These are phyloP conservation scores for Venturiaceae sp. DNA, from an alignment of 2,329 filamentous ascomycete species.

Conservation along the genomic window DNA sequence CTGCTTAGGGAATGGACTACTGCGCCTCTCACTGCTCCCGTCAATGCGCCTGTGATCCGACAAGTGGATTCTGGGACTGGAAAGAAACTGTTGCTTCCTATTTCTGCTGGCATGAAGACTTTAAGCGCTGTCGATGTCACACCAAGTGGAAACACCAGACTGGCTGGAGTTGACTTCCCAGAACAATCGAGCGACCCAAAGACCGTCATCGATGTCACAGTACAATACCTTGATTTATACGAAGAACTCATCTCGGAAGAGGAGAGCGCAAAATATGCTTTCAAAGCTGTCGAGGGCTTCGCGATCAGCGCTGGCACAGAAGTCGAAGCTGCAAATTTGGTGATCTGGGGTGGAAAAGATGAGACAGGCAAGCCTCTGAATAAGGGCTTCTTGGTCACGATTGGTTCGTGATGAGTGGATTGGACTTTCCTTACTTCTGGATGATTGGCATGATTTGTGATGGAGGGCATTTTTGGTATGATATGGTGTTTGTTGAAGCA, in stretches of 20 bases:
- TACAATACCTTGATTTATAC: slow-evolving; percentile 3
- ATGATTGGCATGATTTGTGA: not conserved
- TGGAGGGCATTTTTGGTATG: not conserved
- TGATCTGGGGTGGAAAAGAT: slow-evolving; percentile 45
- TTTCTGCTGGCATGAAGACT: not conserved
- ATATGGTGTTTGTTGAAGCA: not conserved
- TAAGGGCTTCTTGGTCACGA: slow-evolving; percentile 34
- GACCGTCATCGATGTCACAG: slow-evolving; percentile 30
- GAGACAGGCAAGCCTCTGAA: slow-evolving; percentile 27
- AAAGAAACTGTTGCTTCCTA: not conserved
- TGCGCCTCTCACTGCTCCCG: slow-evolving; percentile 1
- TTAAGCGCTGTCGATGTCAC: slow-evolving; percentile 1
- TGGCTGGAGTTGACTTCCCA: not conserved
- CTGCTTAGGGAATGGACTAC: slow-evolving; percentile 21
- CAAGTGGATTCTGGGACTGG: not conserved
- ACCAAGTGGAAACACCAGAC: not conserved
- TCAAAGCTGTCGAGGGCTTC: slow-evolving; percentile 15
- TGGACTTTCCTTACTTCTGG: not conserved
- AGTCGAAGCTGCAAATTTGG: slow-evolving; percentile 35
- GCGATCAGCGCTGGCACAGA: slow-evolving; percentile 30
- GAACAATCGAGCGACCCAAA: not conserved
- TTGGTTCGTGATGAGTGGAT: slow-evolving; percentile 18
- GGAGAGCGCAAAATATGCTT: slow-evolving; percentile 25
- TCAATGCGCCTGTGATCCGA: not conserved
- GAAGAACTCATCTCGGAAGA: slow-evolving; percentile 20